phyloP scores from a whole-genome alignment of 164 flowering plant genomes.

The Pachysandra terminalis region DNA sequence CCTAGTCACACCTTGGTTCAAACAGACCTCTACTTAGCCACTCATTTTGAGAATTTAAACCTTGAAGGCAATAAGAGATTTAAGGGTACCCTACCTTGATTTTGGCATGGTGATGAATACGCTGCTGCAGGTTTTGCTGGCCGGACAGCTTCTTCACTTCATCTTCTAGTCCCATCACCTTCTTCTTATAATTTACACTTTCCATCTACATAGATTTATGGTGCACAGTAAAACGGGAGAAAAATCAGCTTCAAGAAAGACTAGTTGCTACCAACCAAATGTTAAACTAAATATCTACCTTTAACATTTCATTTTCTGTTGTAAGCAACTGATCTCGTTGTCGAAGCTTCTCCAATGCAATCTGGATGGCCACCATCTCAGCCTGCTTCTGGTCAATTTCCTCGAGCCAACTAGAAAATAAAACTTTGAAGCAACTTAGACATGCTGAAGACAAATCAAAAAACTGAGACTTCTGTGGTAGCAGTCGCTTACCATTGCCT shows the following conservation, averaged over 20 bases:
- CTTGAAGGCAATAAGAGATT: neutral
- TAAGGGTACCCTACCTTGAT: constrained; percentile 57
- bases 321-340: constrained; percentile 61
- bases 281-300: constrained; percentile 38
- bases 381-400: constrained; percentile 84
- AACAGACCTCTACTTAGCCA: neutral
- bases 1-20: neutral
- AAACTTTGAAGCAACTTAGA: constrained; percentile 11
- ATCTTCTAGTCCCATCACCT: constrained; percentile 66
- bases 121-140: constrained; percentile 92
- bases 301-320: constrained; percentile 74
- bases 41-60: neutral
- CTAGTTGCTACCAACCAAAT: neutral
- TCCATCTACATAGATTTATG: constrained; percentile 45
- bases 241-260: neutral
- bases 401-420: constrained; percentile 71
- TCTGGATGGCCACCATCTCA: constrained; percentile 64
- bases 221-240: neutral
- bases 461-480: constrained; percentile 1
- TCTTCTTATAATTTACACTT: constrained; percentile 53
- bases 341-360: constrained; percentile 68
- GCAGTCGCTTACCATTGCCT: constrained; percentile 53
- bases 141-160: constrained; percentile 82
- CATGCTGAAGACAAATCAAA: neutral
- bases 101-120: constrained; percentile 96